These are phyloP conservation scores for Pinus taeda DNA, from an alignment of 75 land plant genomes.

Conservation along the genomic window DNA sequence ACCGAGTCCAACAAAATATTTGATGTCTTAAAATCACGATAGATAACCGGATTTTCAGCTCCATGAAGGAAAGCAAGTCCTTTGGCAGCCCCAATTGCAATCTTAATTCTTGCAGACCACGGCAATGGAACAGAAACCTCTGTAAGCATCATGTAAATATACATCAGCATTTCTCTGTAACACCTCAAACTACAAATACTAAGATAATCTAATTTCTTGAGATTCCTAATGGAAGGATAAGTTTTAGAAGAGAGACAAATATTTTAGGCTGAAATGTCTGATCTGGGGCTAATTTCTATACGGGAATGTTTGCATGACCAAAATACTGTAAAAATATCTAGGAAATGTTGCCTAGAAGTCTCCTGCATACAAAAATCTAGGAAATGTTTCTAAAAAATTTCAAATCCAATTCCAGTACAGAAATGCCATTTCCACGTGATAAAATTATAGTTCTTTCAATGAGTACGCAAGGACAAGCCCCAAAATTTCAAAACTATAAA, in stretches of 20 bases:
- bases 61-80: slow-evolving; percentile 82
- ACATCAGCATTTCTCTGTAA: background rate
- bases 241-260: background rate
- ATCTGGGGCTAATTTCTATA: too few relatives aligned
- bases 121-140: slow-evolving; percentile 71
- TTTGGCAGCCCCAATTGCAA: slow-evolving; percentile 79
- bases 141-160: slow-evolving; percentile 17
- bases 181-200: background rate
- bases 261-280: too few relatives aligned
- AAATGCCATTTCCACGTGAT: too few relatives aligned
- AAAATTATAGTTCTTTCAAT: too few relatives aligned
- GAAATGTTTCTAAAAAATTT: too few relatives aligned
- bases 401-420: too few relatives aligned
- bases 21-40: slow-evolving; percentile 86
- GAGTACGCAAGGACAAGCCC: too few relatives aligned
- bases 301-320: too few relatives aligned
- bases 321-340: too few relatives aligned
- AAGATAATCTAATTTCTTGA: background rate
- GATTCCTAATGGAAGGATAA: background rate
- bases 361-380: too few relatives aligned
- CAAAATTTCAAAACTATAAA: too few relatives aligned
- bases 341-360: too few relatives aligned
- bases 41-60: slow-evolving; percentile 71
- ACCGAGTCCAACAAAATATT: slow-evolving; percentile 70
- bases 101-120: slow-evolving; percentile 71